phyloP scores from a whole-genome alignment of 192 early-diverging fungal species.

The Coemansia sp. region DNA sequence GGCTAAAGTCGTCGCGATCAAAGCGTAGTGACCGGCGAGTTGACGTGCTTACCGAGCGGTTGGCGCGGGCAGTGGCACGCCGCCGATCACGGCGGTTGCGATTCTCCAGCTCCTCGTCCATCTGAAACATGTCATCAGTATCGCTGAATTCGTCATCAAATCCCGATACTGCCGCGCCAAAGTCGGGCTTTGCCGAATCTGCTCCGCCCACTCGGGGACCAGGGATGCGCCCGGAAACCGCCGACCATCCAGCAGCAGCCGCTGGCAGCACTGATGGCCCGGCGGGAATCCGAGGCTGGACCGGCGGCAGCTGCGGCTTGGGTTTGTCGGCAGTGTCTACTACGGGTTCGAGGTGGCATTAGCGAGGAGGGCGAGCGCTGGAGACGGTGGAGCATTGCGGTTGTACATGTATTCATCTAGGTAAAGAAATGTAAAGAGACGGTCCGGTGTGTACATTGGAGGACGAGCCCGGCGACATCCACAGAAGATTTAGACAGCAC shows the following conservation, averaged over 20 bases:
- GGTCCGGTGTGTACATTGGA: too few relatives aligned
- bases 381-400: background rate
- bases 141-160: constrained; percentile 54
- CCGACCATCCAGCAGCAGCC: constrained; percentile 21
- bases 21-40: constrained; percentile 25
- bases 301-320: constrained; percentile 15
- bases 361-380: too few relatives aligned
- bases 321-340: constrained; percentile 3
- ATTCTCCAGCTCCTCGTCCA: constrained; percentile 75
- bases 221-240: constrained; percentile 24
- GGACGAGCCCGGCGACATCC: too few relatives aligned
- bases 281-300: constrained; percentile 21
- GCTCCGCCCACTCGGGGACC: constrained; percentile 1
- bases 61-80: constrained; percentile 6
- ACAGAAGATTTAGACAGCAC: too few relatives aligned
- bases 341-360: too few relatives aligned
- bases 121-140: constrained; percentile 63
- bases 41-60: constrained; percentile 20
- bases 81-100: constrained; percentile 27
- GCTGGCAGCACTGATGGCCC: constrained; percentile 13
- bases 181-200: background rate
- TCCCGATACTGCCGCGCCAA: background rate
- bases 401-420: constrained; percentile 20
- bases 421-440: constrained; percentile 7
- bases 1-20: constrained; percentile 46